Percentiles rank a stretch among this genome's conserved stretches.
Conservation (phyloP, 345 rosid genomes). For the Adansonia digitata region DNA sequence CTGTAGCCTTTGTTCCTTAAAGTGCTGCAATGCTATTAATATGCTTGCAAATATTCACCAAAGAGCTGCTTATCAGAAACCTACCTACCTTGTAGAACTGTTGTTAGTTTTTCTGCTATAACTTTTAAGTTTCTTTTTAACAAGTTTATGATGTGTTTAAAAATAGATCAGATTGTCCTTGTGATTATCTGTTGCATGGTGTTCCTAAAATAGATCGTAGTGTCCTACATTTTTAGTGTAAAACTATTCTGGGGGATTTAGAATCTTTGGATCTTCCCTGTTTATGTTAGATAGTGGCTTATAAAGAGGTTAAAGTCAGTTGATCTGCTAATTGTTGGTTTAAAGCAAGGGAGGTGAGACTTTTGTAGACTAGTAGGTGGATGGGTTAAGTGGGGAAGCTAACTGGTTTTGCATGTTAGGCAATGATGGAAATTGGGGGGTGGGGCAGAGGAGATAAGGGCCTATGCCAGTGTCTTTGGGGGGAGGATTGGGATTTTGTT, state of each 20-base stretch:
- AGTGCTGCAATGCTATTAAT: neutral
- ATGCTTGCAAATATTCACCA: neutral
- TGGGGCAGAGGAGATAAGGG: neutral
- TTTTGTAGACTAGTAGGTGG: neutral
- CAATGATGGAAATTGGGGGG: neutral
- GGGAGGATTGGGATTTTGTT: neutral
- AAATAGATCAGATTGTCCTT: neutral
- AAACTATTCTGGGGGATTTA: neutral
- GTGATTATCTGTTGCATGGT: neutral
- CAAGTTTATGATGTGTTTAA: neutral
- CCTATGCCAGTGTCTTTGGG: neutral
- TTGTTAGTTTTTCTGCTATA: neutral
- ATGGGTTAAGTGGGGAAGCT: neutral
- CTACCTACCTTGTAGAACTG: neutral
- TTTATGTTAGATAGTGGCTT: neutral
- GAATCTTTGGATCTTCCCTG: neutral
- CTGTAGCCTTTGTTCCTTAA: neutral
- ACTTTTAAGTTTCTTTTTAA: neutral
- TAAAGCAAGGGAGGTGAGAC: neutral
- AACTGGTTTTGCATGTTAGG: neutral
- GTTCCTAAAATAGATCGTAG: neutral
- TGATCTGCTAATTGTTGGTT: neutral
- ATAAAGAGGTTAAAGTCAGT: neutral
- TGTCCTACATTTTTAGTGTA: neutral
- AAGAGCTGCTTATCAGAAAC: constrained; percentile 1